Percentiles rank a stretch among this genome's conserved stretches.
These are phyloP conservation scores for Parmelia sp. DNA, from an alignment of 495 filamentous ascomycete genomes.

Conservation along the genomic window DNA sequence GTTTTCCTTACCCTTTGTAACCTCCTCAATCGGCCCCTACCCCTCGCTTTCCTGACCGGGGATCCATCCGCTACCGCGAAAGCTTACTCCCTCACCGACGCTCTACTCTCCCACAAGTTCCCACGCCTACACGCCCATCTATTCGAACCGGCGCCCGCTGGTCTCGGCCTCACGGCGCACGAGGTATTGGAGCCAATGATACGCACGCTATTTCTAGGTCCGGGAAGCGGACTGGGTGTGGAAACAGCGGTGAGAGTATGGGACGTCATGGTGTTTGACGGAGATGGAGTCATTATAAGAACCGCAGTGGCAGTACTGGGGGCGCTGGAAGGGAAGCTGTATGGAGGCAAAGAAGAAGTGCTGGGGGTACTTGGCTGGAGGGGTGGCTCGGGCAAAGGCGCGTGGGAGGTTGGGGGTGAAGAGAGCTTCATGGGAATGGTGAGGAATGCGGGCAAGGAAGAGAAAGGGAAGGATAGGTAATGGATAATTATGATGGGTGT, in stretches of 20 bases:
- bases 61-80: slow-evolving; percentile 67
- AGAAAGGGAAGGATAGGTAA: background rate
- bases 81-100: slow-evolving; percentile 64
- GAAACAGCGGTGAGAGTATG: slow-evolving; percentile 75
- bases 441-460: slow-evolving; percentile 60
- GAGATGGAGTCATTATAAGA: slow-evolving; percentile 72
- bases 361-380: slow-evolving; percentile 50
- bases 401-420: slow-evolving; percentile 43
- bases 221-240: slow-evolving; percentile 48
- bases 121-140: slow-evolving; percentile 66
- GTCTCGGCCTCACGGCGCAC: slow-evolving; percentile 38
- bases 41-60: slow-evolving; percentile 76
- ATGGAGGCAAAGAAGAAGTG: slow-evolving; percentile 49
- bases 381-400: slow-evolving; percentile 34
- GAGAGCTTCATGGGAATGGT: slow-evolving; percentile 66
- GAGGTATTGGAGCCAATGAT: slow-evolving; percentile 55
- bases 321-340: slow-evolving; percentile 55
- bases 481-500: slow-evolving; percentile 2
- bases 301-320: slow-evolving; percentile 67
- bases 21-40: slow-evolving; percentile 78
- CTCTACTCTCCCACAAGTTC: slow-evolving; percentile 65
- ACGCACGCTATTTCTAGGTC: slow-evolving; percentile 47
- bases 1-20: slow-evolving; percentile 86
- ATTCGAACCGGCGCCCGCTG: slow-evolving; percentile 32
- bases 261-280: slow-evolving; percentile 95